These are phyloP conservation scores for Penicillium janthinellum DNA, from an alignment of 2,329 filamentous ascomycete species.

Conservation along the genomic window DNA sequence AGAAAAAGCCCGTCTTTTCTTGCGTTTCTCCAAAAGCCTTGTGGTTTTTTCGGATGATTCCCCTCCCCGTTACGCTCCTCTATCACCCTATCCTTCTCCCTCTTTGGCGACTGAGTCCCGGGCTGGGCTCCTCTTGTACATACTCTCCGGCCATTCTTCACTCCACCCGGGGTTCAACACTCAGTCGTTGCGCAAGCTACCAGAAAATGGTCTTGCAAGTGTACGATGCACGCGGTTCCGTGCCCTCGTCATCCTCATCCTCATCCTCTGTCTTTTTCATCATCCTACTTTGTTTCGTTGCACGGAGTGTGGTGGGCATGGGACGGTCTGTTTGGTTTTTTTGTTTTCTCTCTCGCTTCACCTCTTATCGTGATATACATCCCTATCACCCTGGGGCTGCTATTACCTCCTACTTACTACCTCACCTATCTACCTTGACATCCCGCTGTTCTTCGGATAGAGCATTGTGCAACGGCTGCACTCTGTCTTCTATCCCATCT, in stretches of 20 bases:
- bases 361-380: not conserved
- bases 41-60: constrained; percentile 28
- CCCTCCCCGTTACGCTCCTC: constrained; percentile 5
- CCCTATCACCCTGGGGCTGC: not conserved
- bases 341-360: constrained; percentile 15
- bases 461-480: not conserved
- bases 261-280: constrained; percentile 21
- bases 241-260: constrained; percentile 27
- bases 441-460: not conserved
- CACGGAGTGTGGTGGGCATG: constrained; percentile 37
- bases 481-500: constrained; percentile 17
- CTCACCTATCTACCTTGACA: not conserved
- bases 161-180: not conserved
- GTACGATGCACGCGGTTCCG: constrained; percentile 32
- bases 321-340: constrained; percentile 29
- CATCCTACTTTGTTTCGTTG: constrained; percentile 24
- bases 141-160: constrained; percentile 23
- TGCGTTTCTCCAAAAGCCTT: not conserved
- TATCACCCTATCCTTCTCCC: not conserved
- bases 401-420: not conserved
- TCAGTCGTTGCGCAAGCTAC: constrained; percentile 23
- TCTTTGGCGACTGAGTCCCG: constrained; percentile 27
- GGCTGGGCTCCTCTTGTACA: constrained; percentile 27
- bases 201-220: constrained; percentile 18
- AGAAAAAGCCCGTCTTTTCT: constrained; percentile 34